These are phyloP conservation scores for Saccharomyces hybrid DNA, from an alignment of 1,139 yeast species.

Conservation along the genomic window DNA sequence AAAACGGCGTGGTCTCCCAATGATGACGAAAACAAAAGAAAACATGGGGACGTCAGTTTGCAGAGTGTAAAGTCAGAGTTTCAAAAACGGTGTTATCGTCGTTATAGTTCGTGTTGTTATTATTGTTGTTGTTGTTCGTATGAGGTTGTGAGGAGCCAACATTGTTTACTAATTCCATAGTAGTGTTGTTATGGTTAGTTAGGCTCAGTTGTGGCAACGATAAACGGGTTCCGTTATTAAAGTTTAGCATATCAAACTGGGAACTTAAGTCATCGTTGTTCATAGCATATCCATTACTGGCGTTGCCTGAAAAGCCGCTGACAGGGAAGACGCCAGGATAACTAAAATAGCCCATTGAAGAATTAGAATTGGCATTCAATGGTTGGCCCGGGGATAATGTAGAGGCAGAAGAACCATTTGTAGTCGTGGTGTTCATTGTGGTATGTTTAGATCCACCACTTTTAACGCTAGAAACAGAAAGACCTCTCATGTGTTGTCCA, in stretches of 20 bases:
- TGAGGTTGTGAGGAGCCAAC: background rate
- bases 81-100: background rate
- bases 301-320: slow-evolving; percentile 10
- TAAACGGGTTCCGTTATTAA: slow-evolving; percentile 28
- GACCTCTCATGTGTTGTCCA: slow-evolving; percentile 26
- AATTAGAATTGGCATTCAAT: slow-evolving; percentile 3
- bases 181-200: slow-evolving; percentile 16
- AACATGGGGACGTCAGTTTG: background rate
- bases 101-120: slow-evolving; percentile 5
- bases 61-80: background rate
- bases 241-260: slow-evolving; percentile 26
- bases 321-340: slow-evolving; percentile 30
- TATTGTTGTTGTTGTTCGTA: slow-evolving; percentile 1
- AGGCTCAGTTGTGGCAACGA: slow-evolving; percentile 28
- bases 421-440: background rate
- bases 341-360: slow-evolving; percentile 18
- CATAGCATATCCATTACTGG: slow-evolving; percentile 11
- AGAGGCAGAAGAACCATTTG: slow-evolving; percentile 1
- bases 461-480: slow-evolving; percentile 29
- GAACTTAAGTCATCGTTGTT: slow-evolving; percentile 23
- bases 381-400: slow-evolving; percentile 3
- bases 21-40: background rate
- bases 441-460: slow-evolving; percentile 26
- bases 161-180: slow-evolving; percentile 1
- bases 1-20: background rate